phyloP scores from a whole-genome alignment of 768 basidiomycete species.

The Cystobasidium onofrii region DNA sequence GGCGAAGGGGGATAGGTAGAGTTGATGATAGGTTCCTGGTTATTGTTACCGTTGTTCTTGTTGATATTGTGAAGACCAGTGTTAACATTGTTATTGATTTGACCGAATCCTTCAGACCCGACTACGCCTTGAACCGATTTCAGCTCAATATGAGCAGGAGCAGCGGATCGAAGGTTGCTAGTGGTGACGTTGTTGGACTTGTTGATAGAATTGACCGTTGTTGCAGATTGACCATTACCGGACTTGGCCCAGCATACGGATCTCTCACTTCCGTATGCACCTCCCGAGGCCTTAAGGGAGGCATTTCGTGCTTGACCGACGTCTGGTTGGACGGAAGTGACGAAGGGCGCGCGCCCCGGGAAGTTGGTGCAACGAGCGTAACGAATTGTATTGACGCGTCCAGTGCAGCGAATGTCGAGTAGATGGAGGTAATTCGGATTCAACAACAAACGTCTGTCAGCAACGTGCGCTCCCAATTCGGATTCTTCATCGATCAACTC shows the following conservation, averaged over 20 bases:
- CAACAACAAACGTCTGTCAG: neutral
- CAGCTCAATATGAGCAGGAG: neutral
- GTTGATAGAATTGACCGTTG: constrained; percentile 18
- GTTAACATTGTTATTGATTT: neutral
- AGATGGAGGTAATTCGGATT: neutral
- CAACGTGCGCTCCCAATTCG: neutral
- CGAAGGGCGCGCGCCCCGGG: no score
- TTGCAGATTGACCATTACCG: constrained; percentile 25
- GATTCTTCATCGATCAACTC: neutral
- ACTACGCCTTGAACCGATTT: neutral
- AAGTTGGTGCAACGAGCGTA: no score
- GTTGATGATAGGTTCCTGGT: constrained; percentile 10
- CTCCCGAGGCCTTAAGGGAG: constrained; percentile 23
- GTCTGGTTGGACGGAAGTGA: constrained; percentile 8
- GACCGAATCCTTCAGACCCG: constrained; percentile 10
- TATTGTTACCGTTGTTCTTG: constrained; percentile 16
- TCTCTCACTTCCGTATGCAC: constrained; percentile 29
- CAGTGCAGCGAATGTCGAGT: no score
- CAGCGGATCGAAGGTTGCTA: neutral
- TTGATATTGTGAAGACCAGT: constrained; percentile 1
- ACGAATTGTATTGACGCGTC: no score
- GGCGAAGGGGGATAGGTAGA: constrained; percentile 43
- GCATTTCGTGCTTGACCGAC: constrained; percentile 21
- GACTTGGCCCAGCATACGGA: constrained; percentile 22
- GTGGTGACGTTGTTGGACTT: constrained; percentile 11